Base-by-base conservation (phyloP, 106 monocot genomes). In the Platanthera guangdongensis region DNA sequence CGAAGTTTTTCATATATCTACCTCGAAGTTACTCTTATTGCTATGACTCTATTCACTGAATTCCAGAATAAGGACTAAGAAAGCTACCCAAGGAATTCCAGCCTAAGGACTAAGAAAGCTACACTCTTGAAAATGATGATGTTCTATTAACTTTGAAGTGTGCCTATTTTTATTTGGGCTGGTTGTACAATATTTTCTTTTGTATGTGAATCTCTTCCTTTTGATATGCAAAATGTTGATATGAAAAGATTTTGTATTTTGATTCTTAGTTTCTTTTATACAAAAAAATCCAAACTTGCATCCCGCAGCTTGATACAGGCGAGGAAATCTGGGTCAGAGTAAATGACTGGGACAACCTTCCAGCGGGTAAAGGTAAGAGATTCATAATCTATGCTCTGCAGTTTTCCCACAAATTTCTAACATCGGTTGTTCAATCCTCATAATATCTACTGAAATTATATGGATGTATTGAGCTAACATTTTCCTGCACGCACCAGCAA, bases 271-370 rank as follows among this genome's bases (percentile, higher is more conserved):
- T 65, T 32, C 28, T 65, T 65, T 65, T 65, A 65, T 65, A 25
- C 6, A 11, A 30, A 39, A 32, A 39, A 9, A 65, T 65, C 10
- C 16, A 11, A 4, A 65, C 32, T 21, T 75, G 55, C 54, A 55
- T 69, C 18, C 48, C 75, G 69, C 80, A 75, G 80, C 68, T 81
- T 52, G 75, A 81, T 69, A 75, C 80, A 46, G 75, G 75, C 51
- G 69, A 80, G 32, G 51, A 75, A 45, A 54, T 75, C 21, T 81
- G 80, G 80, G 45, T 75, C n/a, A 81, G 48, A 81, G 75, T 81
- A 46, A 46, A 75, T 47, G 52, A 81, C 19, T 81, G 80, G 80
- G 69, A 81, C 67, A 81, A 75, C 69, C 75, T 81, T 75, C 68
- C 14, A 47, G 55, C 57, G 50, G 82, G 62, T 62, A 77, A 76